Conservation (phyloP, 768 basidiomycete genomes). For the Clitopilus passeckerianus region DNA sequence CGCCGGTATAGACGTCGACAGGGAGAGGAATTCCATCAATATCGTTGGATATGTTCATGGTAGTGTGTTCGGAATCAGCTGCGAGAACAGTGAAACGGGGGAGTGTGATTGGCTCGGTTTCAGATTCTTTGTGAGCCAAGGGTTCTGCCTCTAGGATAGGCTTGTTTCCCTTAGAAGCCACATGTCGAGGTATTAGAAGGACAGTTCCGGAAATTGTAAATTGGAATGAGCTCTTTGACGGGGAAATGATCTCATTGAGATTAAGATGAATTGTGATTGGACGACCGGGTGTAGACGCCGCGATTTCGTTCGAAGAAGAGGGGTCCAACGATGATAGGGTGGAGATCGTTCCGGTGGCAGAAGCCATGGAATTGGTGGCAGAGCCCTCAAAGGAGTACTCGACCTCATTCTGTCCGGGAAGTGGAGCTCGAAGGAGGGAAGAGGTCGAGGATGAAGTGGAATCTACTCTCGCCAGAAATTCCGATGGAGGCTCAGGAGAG, state of each 20-base stretch:
- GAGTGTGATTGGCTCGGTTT: conserved; percentile 39
- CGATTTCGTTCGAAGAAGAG: conserved; percentile 20
- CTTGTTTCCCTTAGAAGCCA: conserved; percentile 21
- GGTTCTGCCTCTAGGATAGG: conserved; percentile 26
- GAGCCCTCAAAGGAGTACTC: conserved; percentile 77
- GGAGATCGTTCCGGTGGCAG: conserved; percentile 33
- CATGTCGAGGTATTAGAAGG: conserved; percentile 45
- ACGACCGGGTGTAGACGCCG: conserved; percentile 41
- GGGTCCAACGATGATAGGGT: conserved; percentile 49
- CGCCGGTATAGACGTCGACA: conserved; percentile 50
- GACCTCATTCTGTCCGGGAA: conserved; percentile 56
- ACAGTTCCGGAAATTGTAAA: conserved; percentile 66
- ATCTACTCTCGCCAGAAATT: conserved; percentile 21
- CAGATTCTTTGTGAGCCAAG: conserved; percentile 14
- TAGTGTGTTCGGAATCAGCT: conserved; percentile 56
- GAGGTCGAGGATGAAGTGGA: conserved; percentile 42
- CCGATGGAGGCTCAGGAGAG: conserved; percentile 13
- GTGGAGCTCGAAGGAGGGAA: conserved; percentile 71
- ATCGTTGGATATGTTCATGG: conserved; percentile 58
- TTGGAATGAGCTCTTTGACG: conserved; percentile 58
- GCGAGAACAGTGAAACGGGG: conserved; percentile 69
- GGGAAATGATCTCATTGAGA: conserved; percentile 70
- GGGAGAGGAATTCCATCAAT: conserved; percentile 45
- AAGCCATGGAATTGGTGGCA: conserved; percentile 25
- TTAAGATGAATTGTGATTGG: conserved; percentile 75